Base-by-base conservation (phyloP, 2,329 filamentous ascomycete genomes). In the Aspergillus aculeatinus region DNA sequence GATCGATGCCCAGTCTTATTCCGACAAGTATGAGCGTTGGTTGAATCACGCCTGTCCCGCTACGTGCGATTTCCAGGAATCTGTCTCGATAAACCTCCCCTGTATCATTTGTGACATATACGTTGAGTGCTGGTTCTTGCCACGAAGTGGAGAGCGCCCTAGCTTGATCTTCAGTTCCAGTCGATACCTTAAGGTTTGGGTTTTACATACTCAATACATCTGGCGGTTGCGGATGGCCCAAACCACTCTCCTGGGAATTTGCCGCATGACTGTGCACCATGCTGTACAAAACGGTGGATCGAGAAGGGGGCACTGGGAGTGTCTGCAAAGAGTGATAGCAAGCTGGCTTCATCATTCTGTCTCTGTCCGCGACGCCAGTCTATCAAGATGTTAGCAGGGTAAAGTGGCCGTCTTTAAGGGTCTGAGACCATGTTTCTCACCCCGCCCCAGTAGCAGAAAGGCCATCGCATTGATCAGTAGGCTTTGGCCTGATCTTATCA, bases 181-280 rank as follows among this genome's bases (percentile, higher is more conserved):
- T 33, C 11, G n/a, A 11, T 39, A 19, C 6, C 27, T 54, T n/a
- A 33, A 23, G 33, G 21, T 12, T 16, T 67, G 4, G 27, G 19
- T 23, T 25, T 50, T 35, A 77, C 89, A 74, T 80, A 96, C 92
- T 95, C 89, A 66, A 99, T 97, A 75, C 95, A 98, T 59, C 89
- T 87, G 51, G 95, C 93, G 10, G 95, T 96, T 6, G 95, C 95
- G 19, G 92, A 97, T n/a, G 95, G 95, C 0, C 95, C 95, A 77
- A 99, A 99, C 95, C 95, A 99, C 77, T 98, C 92, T 42, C 95
- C 95, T 0, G 95, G 95, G 70, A 96, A 91, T 76, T 96, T 98
- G 4, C 92, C 93, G 75, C 95, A 99, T 2, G 89, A 89, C 39
- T 85, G 82, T 25, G 92, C 92, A 19, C 95, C 95, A 68, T 96